Conservation (phyloP, 768 basidiomycete species). For the Lyophyllum decastes region DNA sequence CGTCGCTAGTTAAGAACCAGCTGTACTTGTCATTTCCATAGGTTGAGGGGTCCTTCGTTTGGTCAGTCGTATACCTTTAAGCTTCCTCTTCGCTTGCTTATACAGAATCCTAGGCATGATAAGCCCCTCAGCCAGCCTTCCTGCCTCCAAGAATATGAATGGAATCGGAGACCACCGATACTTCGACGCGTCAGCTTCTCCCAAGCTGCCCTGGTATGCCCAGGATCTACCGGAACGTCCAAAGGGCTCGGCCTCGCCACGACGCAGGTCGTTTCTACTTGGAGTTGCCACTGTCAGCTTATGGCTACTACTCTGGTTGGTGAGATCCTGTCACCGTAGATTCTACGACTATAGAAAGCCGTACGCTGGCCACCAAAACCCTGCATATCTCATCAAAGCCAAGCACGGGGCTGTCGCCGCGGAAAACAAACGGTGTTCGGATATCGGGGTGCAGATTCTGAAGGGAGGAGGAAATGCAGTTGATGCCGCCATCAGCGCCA, state of each 20-base stretch:
- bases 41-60: too few species aligned
- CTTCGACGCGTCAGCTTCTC: background rate
- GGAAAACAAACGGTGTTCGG: conserved; percentile 84
- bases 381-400: conserved; percentile 55
- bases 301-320: background rate
- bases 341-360: too few species aligned
- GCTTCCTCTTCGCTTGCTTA: too few species aligned
- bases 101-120: background rate
- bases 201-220: conserved; percentile 6
- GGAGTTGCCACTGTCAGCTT: conserved; percentile 1
- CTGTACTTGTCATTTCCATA: too few species aligned
- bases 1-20: too few species aligned
- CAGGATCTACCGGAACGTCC: background rate
- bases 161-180: background rate
- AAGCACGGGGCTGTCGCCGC: conserved; percentile 84
- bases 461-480: conserved; percentile 89
- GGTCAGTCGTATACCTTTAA: too few species aligned
- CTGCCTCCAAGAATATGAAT: background rate
- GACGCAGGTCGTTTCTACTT: conserved; percentile 8
- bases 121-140: background rate
- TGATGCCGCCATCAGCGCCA: conserved; percentile 80
- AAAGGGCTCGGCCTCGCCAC: background rate
- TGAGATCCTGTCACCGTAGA: background rate
- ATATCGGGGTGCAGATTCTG: conserved; percentile 77
- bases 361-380: conserved; percentile 30